Evolutionary conservation across 1,284 basidiomycete genomes (phyloP).

Genomic region (Puccinia coronata): DNA sequence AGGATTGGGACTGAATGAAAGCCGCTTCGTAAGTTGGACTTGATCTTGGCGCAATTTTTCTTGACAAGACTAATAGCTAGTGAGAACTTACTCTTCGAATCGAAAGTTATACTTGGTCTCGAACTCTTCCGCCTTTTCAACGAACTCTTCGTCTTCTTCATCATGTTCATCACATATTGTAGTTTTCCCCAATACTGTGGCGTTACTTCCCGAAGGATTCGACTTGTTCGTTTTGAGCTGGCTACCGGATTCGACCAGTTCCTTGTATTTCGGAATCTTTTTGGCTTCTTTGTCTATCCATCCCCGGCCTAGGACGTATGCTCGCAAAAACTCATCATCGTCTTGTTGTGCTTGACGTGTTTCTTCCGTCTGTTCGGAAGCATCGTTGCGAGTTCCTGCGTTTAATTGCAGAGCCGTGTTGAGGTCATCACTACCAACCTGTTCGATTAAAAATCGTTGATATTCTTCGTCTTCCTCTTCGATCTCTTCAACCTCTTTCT

Average conservation of each 20-base stretch:
- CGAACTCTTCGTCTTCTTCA: constrained; percentile 54
- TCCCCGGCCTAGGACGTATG: constrained; percentile 75
- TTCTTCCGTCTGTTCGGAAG: constrained; percentile 2
- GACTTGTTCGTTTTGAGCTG: constrained; percentile 58
- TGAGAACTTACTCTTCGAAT: constrained; percentile 74
- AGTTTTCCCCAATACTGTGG: constrained; percentile 67
- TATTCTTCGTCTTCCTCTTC: constrained; percentile 79
- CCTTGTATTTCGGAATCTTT: constrained; percentile 56
- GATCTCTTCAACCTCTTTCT: constrained; percentile 73
- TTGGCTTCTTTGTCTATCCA: constrained; percentile 74
- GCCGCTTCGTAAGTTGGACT: neutral
- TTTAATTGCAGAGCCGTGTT: constrained; percentile 52
- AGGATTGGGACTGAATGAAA: constrained; percentile 66
- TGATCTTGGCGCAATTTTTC: neutral
- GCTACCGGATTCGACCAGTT: constrained; percentile 55
- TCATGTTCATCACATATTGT: constrained; percentile 56
- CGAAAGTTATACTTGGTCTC: constrained; percentile 89
- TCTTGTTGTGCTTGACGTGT: constrained; percentile 53
- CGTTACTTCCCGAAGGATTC: constrained; percentile 75
- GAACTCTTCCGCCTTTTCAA: constrained; percentile 67
- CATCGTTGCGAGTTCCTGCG: neutral
- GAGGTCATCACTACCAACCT: constrained; percentile 74
- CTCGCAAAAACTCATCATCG: constrained; percentile 71
- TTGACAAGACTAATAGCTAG: neutral
- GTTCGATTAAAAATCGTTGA: constrained; percentile 73